Conservation (phyloP, 2,329 filamentous ascomycete genomes). For the Thelonectria discophora region DNA sequence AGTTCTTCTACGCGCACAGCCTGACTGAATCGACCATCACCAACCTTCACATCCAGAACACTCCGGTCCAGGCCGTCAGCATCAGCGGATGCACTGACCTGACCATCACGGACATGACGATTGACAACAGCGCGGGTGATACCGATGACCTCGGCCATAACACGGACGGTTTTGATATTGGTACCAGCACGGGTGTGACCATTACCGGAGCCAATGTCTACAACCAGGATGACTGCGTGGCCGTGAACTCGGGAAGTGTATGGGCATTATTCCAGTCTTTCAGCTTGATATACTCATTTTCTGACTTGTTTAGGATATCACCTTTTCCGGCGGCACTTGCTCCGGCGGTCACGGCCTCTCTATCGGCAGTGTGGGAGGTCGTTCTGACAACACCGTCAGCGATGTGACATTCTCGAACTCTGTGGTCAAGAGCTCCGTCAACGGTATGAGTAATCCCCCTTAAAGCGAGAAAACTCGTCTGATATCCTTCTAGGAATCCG, state of each 20-base stretch:
- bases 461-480: not conserved
- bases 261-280: not conserved
- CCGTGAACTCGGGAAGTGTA: slow-evolving; percentile 60
- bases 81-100: slow-evolving; percentile 49
- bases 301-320: slow-evolving; percentile 46
- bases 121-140: slow-evolving; percentile 52
- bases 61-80: slow-evolving; percentile 53
- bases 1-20: slow-evolving; percentile 62
- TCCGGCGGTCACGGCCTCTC: slow-evolving; percentile 55
- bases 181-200: slow-evolving; percentile 56
- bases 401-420: slow-evolving; percentile 59
- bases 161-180: slow-evolving; percentile 68
- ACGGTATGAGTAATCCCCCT: slow-evolving; percentile 48
- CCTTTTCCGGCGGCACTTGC: slow-evolving; percentile 55
- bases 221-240: slow-evolving; percentile 71
- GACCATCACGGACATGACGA: slow-evolving; percentile 46
- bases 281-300: not conserved
- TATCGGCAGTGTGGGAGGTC: slow-evolving; percentile 57
- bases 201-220: slow-evolving; percentile 63
- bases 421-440: slow-evolving; percentile 60
- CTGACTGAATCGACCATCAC: slow-evolving; percentile 49
- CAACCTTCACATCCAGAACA: slow-evolving; percentile 52
- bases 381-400: slow-evolving; percentile 61
- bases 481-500: slow-evolving; percentile 35
- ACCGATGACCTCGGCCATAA: slow-evolving; percentile 53